Conservation (phyloP, 140 eudicot genomes). For the Bidens hawaiensis region DNA sequence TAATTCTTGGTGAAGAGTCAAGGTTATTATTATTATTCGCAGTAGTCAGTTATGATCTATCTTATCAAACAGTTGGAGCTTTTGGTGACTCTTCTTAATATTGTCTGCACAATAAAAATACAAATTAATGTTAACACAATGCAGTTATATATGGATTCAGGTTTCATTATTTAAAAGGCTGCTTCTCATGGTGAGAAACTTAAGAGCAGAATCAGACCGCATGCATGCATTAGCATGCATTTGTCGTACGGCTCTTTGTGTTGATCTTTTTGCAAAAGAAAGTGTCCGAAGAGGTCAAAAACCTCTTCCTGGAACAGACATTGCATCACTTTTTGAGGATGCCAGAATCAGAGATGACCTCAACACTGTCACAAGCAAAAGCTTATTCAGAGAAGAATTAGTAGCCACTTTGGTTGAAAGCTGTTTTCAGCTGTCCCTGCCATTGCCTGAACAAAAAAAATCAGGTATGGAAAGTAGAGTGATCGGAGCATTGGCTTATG, state of each 20-base stretch:
- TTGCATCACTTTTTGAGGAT: slow-evolving; percentile 92
- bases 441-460: slow-evolving; percentile 83
- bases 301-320: slow-evolving; percentile 93
- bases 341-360: slow-evolving; percentile 76
- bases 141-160: slow-evolving; percentile 28
- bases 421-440: slow-evolving; percentile 92
- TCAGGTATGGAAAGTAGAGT: slow-evolving; percentile 98
- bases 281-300: slow-evolving; percentile 93
- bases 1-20: slow-evolving; percentile 6
- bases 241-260: slow-evolving; percentile 94
- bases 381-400: slow-evolving; percentile 88
- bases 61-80: neutral
- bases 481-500: slow-evolving; percentile 98
- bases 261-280: slow-evolving; percentile 92
- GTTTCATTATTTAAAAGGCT: slow-evolving; percentile 81
- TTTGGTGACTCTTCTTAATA: slow-evolving; percentile 11
- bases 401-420: slow-evolving; percentile 96
- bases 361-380: slow-evolving; percentile 74
- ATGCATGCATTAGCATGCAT: slow-evolving; percentile 99
- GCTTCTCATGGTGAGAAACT: slow-evolving; percentile 95
- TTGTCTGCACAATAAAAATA: neutral
- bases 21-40: neutral
- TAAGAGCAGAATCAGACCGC: slow-evolving; percentile 94
- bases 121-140: slow-evolving; percentile 13
- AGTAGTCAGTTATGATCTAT: slow-evolving; percentile 5